Conservation (phyloP, 257 asterid genomes). For the Paulownia fortunei region DNA sequence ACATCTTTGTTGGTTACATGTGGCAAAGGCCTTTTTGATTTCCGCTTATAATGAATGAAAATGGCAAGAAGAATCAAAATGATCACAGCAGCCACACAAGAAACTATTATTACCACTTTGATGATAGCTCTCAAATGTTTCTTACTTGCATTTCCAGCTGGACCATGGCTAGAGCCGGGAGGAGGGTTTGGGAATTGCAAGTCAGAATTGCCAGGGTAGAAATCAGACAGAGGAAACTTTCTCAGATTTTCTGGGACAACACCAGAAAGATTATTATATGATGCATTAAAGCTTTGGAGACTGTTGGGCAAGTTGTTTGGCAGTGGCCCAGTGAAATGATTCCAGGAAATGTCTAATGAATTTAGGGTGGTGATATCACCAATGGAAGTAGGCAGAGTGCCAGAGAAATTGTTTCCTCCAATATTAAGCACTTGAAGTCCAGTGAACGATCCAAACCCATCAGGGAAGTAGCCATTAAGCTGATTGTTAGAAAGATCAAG, state of each 20-base stretch:
- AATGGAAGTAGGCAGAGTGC: slow-evolving; percentile 68
- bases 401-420: slow-evolving; percentile 79
- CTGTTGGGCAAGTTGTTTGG: slow-evolving; percentile 64
- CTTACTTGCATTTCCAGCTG: slow-evolving; percentile 40
- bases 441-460: slow-evolving; percentile 62
- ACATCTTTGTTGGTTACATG: slow-evolving; percentile 55
- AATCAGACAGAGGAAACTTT: slow-evolving; percentile 76
- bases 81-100: slow-evolving; percentile 60
- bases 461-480: slow-evolving; percentile 65
- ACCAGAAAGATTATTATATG: slow-evolving; percentile 82
- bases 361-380: slow-evolving; percentile 53
- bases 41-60: slow-evolving; percentile 52
- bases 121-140: slow-evolving; percentile 50
- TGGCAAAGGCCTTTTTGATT: slow-evolving; percentile 52
- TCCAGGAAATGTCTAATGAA: slow-evolving; percentile 67
- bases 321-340: slow-evolving; percentile 73
- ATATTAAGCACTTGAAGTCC: slow-evolving; percentile 65
- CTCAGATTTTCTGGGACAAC: slow-evolving; percentile 88
- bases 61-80: slow-evolving; percentile 61
- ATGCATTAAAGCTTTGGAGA: slow-evolving; percentile 82
- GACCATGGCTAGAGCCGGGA: slow-evolving; percentile 52
- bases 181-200: slow-evolving; percentile 86
- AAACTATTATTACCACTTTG: slow-evolving; percentile 62
- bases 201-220: slow-evolving; percentile 89
- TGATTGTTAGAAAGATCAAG: slow-evolving; percentile 79